Percentiles rank a stretch among this genome's conserved stretches.
Conservation (phyloP, 441 rosid genomes). For the Populus trichocarpa region DNA sequence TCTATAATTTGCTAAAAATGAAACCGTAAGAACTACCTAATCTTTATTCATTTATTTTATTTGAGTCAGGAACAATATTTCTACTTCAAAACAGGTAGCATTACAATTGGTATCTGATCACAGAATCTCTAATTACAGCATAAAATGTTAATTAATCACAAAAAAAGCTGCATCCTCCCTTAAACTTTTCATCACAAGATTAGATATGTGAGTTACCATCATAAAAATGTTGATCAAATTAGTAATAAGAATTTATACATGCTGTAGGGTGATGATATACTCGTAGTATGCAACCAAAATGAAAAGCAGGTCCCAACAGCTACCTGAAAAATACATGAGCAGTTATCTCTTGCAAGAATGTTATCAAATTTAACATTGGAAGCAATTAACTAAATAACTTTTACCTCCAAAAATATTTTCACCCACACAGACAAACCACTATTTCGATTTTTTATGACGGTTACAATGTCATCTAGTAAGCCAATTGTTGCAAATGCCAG, state of each 20-base stretch:
- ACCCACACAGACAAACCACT: slow-evolving; percentile 51
- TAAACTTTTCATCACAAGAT: slow-evolving; percentile 36
- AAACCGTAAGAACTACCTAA: neutral
- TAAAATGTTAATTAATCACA: neutral
- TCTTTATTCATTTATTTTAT: too few relatives aligned
- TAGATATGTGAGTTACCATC: slow-evolving; percentile 82
- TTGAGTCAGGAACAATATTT: neutral
- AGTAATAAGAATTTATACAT: slow-evolving; percentile 96
- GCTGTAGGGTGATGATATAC: slow-evolving; percentile 84
- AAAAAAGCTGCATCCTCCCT: neutral
- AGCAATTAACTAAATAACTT: neutral
- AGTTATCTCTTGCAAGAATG: slow-evolving; percentile 17
- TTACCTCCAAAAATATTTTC: slow-evolving; percentile 27
- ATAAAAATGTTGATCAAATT: slow-evolving; percentile 64
- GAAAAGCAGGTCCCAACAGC: slow-evolving; percentile 68
- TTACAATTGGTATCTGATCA: neutral
- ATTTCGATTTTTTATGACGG: slow-evolving; percentile 32
- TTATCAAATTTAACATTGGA: neutral
- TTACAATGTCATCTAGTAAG: slow-evolving; percentile 54
- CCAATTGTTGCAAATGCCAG: slow-evolving; percentile 73
- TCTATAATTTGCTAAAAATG: neutral
- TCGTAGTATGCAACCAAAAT: slow-evolving; percentile 69
- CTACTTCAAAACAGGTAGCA: neutral
- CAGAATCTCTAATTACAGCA: neutral
- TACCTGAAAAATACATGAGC: slow-evolving; percentile 45